phyloP scores from a whole-genome alignment of 2,329 filamentous ascomycete species.

The Aspergillus unguis region DNA sequence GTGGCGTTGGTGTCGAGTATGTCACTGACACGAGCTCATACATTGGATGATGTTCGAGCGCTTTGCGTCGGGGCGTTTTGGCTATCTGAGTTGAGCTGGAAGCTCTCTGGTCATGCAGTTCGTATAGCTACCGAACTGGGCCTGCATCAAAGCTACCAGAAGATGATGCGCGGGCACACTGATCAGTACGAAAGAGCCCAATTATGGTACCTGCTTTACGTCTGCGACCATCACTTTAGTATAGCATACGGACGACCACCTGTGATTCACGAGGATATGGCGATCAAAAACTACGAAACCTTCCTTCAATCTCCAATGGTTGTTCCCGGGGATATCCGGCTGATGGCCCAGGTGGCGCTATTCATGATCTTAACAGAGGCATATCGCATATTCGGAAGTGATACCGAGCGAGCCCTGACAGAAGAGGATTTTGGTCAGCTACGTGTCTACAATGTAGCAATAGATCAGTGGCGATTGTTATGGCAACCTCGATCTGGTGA shows the following conservation, averaged over 20 bases:
- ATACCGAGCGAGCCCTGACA: slow-evolving; percentile 52
- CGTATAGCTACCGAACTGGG: slow-evolving; percentile 58
- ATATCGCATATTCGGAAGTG: slow-evolving; percentile 57
- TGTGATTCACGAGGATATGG: slow-evolving; percentile 56
- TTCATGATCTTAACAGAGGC: slow-evolving; percentile 57
- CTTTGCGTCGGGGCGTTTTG: slow-evolving; percentile 62
- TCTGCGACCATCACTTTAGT: slow-evolving; percentile 64
- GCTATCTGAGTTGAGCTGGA: slow-evolving; percentile 62
- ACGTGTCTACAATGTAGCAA: slow-evolving; percentile 44
- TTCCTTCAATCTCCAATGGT: slow-evolving; percentile 53
- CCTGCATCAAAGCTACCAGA: slow-evolving; percentile 53
- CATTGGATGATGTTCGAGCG: slow-evolving; percentile 57
- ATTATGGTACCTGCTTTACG: slow-evolving; percentile 62
- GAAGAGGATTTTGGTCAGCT: slow-evolving; percentile 52
- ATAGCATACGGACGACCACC: slow-evolving; percentile 60
- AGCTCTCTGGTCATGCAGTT: slow-evolving; percentile 57
- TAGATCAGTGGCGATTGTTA: slow-evolving; percentile 53
- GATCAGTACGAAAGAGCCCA: slow-evolving; percentile 56
- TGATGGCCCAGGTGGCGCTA: slow-evolving; percentile 58
- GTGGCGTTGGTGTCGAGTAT: slow-evolving; percentile 55
- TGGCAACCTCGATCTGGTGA: slow-evolving; percentile 47
- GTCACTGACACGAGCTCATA: slow-evolving; percentile 58
- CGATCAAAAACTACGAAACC: slow-evolving; percentile 56
- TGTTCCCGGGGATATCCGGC: slow-evolving; percentile 54
- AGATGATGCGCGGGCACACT: slow-evolving; percentile 46